Base-by-base conservation (phyloP, 306 rosid species). In the Cucumis hystrix region DNA sequence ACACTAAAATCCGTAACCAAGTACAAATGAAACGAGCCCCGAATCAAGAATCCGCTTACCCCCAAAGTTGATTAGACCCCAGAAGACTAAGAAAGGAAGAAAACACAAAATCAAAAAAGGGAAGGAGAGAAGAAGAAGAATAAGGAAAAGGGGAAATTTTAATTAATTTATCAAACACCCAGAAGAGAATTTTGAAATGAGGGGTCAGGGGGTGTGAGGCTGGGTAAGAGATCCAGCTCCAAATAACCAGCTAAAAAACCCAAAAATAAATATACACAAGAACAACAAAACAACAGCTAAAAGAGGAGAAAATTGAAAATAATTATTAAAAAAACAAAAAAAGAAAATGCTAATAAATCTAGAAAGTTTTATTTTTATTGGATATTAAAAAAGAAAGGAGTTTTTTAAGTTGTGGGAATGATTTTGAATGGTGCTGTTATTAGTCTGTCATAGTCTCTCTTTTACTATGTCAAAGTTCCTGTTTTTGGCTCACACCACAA, bases 181-280 rank as follows among this genome's bases (percentile, higher is more conserved):
- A 43, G 69, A 68, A 72, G 79, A 75, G 75, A 55, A 73, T 15
- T 4, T 68, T 83, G 84, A 79, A 83, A 52, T 82, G 83, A 88
- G 84, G 61, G 30, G 81, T 85, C 91, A 84, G 81, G 75, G 74
- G 80, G 83, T 81, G 88, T 39, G 72, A 57, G 74, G 86, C 65
- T 60, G 82, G 85, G 69, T 21, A 23, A 45, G 55, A 58, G 79
- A 75, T 78, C 74, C 63, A 81, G 80, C 80, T 82, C 80, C 79
- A 74, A 83, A 72, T 63, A 67, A 75, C 74, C 75, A 81, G 40
- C 23, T 59, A 10, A 61, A 43, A 79, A 47, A 18, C 77, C 78
- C 70, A 13, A 69, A 23, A 58, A 33, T 55, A 61, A 77, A 54
- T 56, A 55, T 68, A 77, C 66, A 67, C 21, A 39, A 25, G 33